Percentiles rank a stretch among this genome's conserved stretches.
phyloP scores from a whole-genome alignment of 148 eudicot species.

The Rhododendron molle region DNA sequence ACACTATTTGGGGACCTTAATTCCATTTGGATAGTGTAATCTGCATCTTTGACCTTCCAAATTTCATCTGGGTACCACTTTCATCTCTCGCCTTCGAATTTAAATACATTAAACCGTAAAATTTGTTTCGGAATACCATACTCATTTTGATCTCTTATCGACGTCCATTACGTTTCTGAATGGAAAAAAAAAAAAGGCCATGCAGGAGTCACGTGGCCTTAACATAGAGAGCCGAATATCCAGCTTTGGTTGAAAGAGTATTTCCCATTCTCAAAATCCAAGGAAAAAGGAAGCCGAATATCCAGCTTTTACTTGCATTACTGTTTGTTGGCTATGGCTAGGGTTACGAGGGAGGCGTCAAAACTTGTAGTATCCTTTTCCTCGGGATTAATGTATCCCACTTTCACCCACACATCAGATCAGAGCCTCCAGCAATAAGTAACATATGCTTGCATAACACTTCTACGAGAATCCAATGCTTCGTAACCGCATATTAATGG shows the following conservation, averaged over 20 bases:
- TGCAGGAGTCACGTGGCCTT: neutral
- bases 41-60: neutral
- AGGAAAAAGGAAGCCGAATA: neutral
- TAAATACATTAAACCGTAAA: neutral
- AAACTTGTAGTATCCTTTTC: neutral
- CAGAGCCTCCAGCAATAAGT: too few relatives aligned
- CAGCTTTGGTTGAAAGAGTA: neutral
- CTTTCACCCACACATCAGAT: conserved; percentile 23
- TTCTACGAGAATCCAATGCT: neutral
- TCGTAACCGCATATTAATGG: neutral
- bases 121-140: neutral
- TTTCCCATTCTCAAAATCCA: neutral
- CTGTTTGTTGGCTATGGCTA: neutral
- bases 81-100: neutral
- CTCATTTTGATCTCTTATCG: neutral
- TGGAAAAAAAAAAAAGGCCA: neutral
- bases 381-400: conserved; percentile 27
- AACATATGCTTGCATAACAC: too few relatives aligned
- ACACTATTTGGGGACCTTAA: too few relatives aligned
- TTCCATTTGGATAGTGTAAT: neutral
- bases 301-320: neutral
- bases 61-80: neutral
- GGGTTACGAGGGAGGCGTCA: neutral
- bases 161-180: neutral
- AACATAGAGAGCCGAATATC: neutral